Conservation (phyloP, 345 rosid genomes). For the Laguncularia racemosa region DNA sequence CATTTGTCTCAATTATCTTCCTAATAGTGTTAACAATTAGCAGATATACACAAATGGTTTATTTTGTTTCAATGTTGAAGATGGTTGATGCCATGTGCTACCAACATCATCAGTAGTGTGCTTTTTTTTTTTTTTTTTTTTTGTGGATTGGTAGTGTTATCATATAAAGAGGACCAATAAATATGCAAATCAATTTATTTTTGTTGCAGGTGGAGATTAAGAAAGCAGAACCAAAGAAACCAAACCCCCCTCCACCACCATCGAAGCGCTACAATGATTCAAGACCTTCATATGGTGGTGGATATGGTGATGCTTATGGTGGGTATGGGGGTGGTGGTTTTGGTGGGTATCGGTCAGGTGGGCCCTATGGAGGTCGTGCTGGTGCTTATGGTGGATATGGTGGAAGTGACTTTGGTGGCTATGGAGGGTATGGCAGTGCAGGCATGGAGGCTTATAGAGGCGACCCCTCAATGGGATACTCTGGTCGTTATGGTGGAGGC, state of each 20-base stretch:
- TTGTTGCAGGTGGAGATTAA: slow-evolving; percentile 77
- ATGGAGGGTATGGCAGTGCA: slow-evolving; percentile 54
- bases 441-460: slow-evolving; percentile 70
- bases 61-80: no score
- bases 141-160: no score
- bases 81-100: no score
- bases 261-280: slow-evolving; percentile 53
- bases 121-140: no score
- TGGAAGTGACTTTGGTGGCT: slow-evolving; percentile 52
- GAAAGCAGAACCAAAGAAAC: slow-evolving; percentile 97
- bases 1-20: no score
- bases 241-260: slow-evolving; percentile 59
- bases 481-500: slow-evolving; percentile 73
- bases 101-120: no score
- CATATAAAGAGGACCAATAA: not conserved
- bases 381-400: slow-evolving; percentile 51
- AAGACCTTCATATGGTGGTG: slow-evolving; percentile 46
- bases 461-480: slow-evolving; percentile 60
- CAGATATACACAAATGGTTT: no score
- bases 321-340: slow-evolving; percentile 9
- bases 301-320: slow-evolving; percentile 21
- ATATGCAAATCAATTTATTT: not conserved
- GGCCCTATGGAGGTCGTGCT: slow-evolving; percentile 36
- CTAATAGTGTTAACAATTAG: no score
- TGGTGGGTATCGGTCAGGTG: slow-evolving; percentile 36